These are phyloP conservation scores for Crepidotus sp. DNA, from an alignment of 1,284 basidiomycete genomes.

Conservation along the genomic window DNA sequence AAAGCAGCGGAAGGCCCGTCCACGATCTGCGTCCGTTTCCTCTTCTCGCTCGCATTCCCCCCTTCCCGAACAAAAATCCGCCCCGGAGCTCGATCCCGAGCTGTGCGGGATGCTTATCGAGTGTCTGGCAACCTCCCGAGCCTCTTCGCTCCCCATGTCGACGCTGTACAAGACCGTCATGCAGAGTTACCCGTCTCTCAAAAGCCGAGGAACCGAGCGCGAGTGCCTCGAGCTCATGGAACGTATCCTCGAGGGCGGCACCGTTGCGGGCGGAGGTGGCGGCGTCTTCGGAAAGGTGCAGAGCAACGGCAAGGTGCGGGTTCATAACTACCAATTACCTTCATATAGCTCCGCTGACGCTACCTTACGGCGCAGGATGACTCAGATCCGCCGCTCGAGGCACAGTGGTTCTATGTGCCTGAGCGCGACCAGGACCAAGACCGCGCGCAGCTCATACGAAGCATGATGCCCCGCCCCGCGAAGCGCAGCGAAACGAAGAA, in stretches of 20 bases:
- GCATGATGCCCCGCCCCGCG: constrained; percentile 64
- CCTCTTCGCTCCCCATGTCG: constrained; percentile 53
- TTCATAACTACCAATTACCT: background rate
- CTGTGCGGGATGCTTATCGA: constrained; percentile 61
- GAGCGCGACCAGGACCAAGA: constrained; percentile 62
- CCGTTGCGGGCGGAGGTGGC: constrained; percentile 30
- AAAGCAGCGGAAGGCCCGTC: constrained; percentile 10
- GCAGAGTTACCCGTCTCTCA: constrained; percentile 45
- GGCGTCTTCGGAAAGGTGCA: constrained; percentile 68
- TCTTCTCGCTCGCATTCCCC: constrained; percentile 8
- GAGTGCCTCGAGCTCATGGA: constrained; percentile 45
- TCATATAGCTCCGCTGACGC: background rate
- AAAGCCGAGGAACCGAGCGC: constrained; percentile 31
- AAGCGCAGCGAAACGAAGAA: constrained; percentile 69
- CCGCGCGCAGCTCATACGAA: constrained; percentile 51
- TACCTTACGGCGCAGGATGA: constrained; percentile 31
- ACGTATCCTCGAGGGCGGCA: constrained; percentile 42
- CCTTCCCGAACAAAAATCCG: constrained; percentile 17
- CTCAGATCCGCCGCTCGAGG: constrained; percentile 43
- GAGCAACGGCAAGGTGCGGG: constrained; percentile 46
- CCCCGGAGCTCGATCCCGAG: constrained; percentile 29
- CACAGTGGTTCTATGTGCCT: constrained; percentile 71
- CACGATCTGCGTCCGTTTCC: constrained; percentile 10
- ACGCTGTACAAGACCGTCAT: constrained; percentile 44
- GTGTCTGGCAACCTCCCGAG: constrained; percentile 61